Evolutionary conservation across 2,329 filamentous ascomycete genomes (phyloP).

Genomic region (Claviceps africana): DNA sequence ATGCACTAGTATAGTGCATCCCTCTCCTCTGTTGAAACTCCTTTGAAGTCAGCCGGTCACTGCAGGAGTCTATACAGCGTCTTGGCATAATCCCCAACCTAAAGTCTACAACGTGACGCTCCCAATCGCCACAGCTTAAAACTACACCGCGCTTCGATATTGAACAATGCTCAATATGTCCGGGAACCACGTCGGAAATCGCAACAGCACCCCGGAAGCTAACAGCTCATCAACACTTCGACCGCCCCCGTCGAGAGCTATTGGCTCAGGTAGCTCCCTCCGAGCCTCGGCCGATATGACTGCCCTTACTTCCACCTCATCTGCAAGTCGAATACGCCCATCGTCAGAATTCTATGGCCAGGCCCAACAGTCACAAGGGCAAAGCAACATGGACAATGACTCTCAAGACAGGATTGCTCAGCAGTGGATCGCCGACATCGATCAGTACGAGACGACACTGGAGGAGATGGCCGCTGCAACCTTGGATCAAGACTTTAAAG

Average conservation of each 20-base stretch:
- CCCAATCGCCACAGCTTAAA: background rate
- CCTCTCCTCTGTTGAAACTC: slow-evolving; percentile 28
- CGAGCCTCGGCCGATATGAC: slow-evolving; percentile 95
- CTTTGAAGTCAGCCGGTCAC: slow-evolving; percentile 73
- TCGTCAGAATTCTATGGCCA: slow-evolving; percentile 91
- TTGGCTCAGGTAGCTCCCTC: slow-evolving; percentile 71
- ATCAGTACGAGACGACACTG: slow-evolving; percentile 95
- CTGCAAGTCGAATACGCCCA: slow-evolving; percentile 71
- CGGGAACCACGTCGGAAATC: slow-evolving; percentile 61
- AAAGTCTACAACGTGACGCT: background rate
- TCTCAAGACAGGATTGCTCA: slow-evolving; percentile 86
- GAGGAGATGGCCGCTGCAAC: slow-evolving; percentile 98
- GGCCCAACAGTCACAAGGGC: slow-evolving; percentile 51
- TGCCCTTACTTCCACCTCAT: slow-evolving; percentile 52
- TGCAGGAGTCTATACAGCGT: slow-evolving; percentile 49
- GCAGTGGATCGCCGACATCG: slow-evolving; percentile 98
- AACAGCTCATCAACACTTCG: slow-evolving; percentile 69
- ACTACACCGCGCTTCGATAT: background rate
- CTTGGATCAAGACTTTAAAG: slow-evolving; percentile 98
- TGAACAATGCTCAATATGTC: slow-evolving; percentile 46
- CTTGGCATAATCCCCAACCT: slow-evolving; percentile 11
- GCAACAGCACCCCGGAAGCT: slow-evolving; percentile 93
- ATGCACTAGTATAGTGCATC: slow-evolving; percentile 13
- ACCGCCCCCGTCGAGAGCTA: slow-evolving; percentile 62
- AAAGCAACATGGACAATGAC: slow-evolving; percentile 58